Percentiles rank a stretch among this genome's conserved stretches.
phyloP scores from a whole-genome alignment of 2,329 filamentous ascomycete species.

The Karstenula rhodostoma region DNA sequence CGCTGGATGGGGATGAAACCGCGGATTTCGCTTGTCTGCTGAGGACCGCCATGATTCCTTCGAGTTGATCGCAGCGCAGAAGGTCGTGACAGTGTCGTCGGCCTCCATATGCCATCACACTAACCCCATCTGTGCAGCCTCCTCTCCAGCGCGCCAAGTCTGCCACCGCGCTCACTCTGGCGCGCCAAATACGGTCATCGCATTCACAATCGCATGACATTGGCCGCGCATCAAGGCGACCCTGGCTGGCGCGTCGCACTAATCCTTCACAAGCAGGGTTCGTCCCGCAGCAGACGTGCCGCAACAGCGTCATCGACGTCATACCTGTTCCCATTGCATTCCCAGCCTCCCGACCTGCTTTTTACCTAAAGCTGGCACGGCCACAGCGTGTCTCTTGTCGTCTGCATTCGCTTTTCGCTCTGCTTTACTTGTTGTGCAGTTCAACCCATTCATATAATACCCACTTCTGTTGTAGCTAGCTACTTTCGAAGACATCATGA shows the following conservation, averaged over 20 bases:
- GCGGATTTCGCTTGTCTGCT: no score
- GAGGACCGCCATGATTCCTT: no score
- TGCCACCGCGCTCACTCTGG: neutral
- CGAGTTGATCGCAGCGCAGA: no score
- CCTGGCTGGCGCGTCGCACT: slow-evolving; percentile 31
- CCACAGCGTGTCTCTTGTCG: slow-evolving; percentile 26
- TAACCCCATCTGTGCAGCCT: slow-evolving; percentile 4
- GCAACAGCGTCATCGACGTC: slow-evolving; percentile 43
- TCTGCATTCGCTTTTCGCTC: slow-evolving; percentile 11
- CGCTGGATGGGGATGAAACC: no score
- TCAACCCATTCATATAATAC: neutral
- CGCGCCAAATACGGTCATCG: slow-evolving; percentile 23
- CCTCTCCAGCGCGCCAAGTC: neutral
- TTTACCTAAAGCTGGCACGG: slow-evolving; percentile 29
- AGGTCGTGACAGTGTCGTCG: neutral
- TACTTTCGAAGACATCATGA: slow-evolving; percentile 26
- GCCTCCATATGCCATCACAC: neutral
- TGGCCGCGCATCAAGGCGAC: slow-evolving; percentile 37
- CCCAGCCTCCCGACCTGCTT: slow-evolving; percentile 38
- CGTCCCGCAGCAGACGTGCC: slow-evolving; percentile 28
- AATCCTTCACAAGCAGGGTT: slow-evolving; percentile 37
- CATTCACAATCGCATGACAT: slow-evolving; percentile 33
- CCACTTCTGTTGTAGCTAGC: neutral
- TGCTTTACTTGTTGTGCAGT: neutral
- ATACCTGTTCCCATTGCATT: slow-evolving; percentile 28